These are phyloP conservation scores for Solanum clarkiae DNA, from an alignment of 257 asterid genomes.

Conservation along the genomic window DNA sequence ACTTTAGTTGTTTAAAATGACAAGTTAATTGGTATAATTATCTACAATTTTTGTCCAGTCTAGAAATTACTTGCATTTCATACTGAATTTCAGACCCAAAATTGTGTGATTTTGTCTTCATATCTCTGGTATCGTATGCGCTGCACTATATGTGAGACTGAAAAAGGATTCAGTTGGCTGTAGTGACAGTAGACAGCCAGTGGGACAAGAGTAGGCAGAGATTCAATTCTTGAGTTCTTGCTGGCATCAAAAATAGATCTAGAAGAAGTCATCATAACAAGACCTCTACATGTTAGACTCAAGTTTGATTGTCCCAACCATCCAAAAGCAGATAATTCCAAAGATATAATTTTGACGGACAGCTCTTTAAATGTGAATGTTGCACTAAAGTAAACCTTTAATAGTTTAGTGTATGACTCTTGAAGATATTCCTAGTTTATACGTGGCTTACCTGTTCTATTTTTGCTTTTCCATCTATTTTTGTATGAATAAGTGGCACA, in stretches of 20 bases:
- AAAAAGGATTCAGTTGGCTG: slow-evolving; percentile 17
- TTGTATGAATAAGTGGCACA: background rate
- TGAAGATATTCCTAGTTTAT: background rate
- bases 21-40: background rate
- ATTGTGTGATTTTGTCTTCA: background rate
- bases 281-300: slow-evolving; percentile 61
- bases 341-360: slow-evolving; percentile 39
- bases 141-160: slow-evolving; percentile 63
- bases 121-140: slow-evolving; percentile 30
- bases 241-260: slow-evolving; percentile 33
- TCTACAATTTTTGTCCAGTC: background rate
- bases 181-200: slow-evolving; percentile 17
- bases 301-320: slow-evolving; percentile 47
- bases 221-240: slow-evolving; percentile 30
- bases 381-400: slow-evolving; percentile 17
- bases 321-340: slow-evolving; percentile 49
- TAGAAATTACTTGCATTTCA: background rate
- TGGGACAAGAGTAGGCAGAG: slow-evolving; percentile 19
- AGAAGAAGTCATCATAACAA: slow-evolving; percentile 42
- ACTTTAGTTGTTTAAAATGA: background rate
- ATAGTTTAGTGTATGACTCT: background rate
- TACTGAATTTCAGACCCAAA: background rate
- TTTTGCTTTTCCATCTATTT: background rate
- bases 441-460: no score
- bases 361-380: slow-evolving; percentile 44